phyloP scores from a whole-genome alignment of 2,329 filamentous ascomycete genomes.

The Alternaria sp. region DNA sequence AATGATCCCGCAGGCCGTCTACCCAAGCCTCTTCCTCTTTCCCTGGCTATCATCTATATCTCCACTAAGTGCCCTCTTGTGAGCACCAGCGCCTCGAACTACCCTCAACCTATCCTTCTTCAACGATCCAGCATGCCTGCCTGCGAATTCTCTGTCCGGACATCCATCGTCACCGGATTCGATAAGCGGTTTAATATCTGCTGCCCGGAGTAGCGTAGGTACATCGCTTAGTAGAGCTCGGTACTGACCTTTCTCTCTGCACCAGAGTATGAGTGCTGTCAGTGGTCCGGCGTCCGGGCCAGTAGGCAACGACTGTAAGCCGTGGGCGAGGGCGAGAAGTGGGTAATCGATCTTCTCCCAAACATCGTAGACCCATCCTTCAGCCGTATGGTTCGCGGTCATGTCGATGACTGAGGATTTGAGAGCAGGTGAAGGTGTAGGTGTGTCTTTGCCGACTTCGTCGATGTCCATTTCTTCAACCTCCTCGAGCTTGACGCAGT shows the following conservation, averaged over 20 bases:
- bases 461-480: background rate
- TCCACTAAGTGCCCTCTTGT: conserved; percentile 3
- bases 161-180: conserved; percentile 8
- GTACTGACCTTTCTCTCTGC: conserved; percentile 5
- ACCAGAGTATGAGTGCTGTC: conserved; percentile 25
- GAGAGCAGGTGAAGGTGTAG: background rate
- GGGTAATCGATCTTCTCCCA: conserved; percentile 29
- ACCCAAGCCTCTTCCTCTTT: conserved; percentile 15
- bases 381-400: conserved; percentile 18
- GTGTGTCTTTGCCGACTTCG: background rate
- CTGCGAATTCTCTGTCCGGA: conserved; percentile 10
- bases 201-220: conserved; percentile 9
- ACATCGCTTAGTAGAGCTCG: conserved; percentile 21
- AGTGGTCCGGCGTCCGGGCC: conserved; percentile 29
- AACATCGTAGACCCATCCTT: conserved; percentile 17
- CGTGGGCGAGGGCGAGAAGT: conserved; percentile 25
- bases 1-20: background rate
- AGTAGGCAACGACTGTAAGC: conserved; percentile 18
- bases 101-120: conserved; percentile 19
- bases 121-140: conserved; percentile 6
- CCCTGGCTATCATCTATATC: background rate
- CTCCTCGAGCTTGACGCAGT: background rate
- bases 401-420: background rate
- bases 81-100: background rate
- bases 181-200: conserved; percentile 18